Evolutionary conservation across 2,329 filamentous ascomycete genomes (phyloP), one percentile per base, ranked within the genome.

Genomic region (Ceratocystiopsis sp.): DNA sequence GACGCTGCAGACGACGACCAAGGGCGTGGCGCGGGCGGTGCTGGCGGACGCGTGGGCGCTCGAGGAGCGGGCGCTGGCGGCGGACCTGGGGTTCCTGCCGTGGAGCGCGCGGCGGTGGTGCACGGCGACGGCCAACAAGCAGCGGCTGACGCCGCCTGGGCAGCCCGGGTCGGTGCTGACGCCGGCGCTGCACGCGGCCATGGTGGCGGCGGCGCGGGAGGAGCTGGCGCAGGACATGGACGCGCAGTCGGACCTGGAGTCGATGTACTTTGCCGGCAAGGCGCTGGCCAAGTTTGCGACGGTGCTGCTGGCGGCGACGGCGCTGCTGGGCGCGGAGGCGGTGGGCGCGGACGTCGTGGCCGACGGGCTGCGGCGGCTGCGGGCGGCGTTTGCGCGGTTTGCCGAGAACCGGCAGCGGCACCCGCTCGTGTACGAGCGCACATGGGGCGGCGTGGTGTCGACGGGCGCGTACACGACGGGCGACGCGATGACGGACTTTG

Each of bases 261-360:
- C 85, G 35, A 87, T 94, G 76, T 96, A 96, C 60, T 95, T 80
- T 59, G 83, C 82, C 51, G 91, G 91, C 52, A 96, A 89, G 67
- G 80, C 71, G 47, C 62, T 91, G 16, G 80, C 78, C 48, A 89
- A 89, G 56, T 87, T 85, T 58, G 83, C 80, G 1, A 65, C 66
- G 15, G 64, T 87, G 25, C 61, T 84, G 35, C 78, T 81, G 52
- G 72, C 76, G 0, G 66, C 78, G 37, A 66, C 76, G 46, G 71
- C 81, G 49, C 59, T 89, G 48, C 58, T 81, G 7, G 66, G 67
- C 12, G 72, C 85, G 50, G 57, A 61, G 34, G 61, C 60, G 3
- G 56, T 81, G 29, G 75, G 75, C 0, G 63, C 71, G 46, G 61
- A n/a, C n/a, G n/a, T n/a, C n/a, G n/a, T n/a, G n/a, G n/a, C n/a